Evolutionary conservation across 441 rosid species (phyloP), one percentile per base, ranked within the genome.

Genomic region (Pelargonium citronellum): DNA sequence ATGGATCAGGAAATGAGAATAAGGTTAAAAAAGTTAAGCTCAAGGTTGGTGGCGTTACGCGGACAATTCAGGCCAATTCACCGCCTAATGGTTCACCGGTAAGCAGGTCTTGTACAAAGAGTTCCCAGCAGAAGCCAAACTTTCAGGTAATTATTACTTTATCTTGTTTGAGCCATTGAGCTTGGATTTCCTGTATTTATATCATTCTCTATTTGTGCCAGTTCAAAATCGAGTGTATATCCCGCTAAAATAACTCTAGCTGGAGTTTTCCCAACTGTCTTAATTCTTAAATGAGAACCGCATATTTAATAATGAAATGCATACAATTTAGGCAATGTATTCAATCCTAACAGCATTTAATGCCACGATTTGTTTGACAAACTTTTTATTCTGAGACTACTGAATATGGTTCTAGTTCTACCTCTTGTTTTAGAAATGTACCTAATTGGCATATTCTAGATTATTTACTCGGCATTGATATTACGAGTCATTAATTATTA

Each of bases 11-110:
- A 72, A 79, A 78, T 69, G 86, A 84, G 30, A 83, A 73, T 79
- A 86, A 83, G 81, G 84, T 80, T 39, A 90, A 85, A 81, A 91
- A 79, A 66, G 84, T 87, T 41, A 91, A 87, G 83, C 83, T 87
- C 66, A 89, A 83, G 81, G 87, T 91, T 53, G 83, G 93, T 62
- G 91, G 91, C 44, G 76, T 83, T 69, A 81, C 75, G 7, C 89
- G 79, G 13, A 81, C 91, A 37, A 81, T 89, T 80, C 82, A 83
- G 72, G 78, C 82, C 61, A 76, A 79, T 62, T 78, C 88, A 8
- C 24, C 76, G 4, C 66, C 84, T 61, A 83, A 87, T 83, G 87
- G 82, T 64, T 85, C 79, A 16, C 71, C 81, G 7, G 81, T 75
- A 49, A 64, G 70, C 64, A 86, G 82, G 39, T 85, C 89, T 75